Percentiles rank a stretch among this genome's conserved stretches.
Evolutionary conservation across 805 yeast species (phyloP).

Genomic region (Metschnikowia gruessii): DNA sequence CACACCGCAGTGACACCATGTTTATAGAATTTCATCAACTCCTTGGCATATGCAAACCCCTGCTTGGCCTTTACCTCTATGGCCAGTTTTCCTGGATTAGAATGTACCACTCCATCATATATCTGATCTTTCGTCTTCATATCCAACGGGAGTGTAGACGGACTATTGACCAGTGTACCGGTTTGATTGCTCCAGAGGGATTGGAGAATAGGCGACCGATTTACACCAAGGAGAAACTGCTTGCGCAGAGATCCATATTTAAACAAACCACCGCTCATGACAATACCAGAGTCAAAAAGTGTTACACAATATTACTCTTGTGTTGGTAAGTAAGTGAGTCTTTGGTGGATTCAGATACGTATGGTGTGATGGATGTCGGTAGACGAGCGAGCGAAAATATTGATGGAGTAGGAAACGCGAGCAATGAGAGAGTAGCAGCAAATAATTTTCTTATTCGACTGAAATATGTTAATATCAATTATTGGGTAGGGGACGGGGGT

Average conservation of each 20-base stretch:
- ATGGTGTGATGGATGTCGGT: too few relatives aligned
- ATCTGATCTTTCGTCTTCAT: conserved; percentile 29
- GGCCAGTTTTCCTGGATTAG: conserved; percentile 19
- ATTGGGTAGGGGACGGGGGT: too few relatives aligned
- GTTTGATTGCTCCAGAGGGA: conserved; percentile 10
- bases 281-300: too few relatives aligned
- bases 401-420: too few relatives aligned
- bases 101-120: conserved; percentile 23
- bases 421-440: too few relatives aligned
- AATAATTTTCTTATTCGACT: too few relatives aligned
- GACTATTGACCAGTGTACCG: conserved; percentile 7
- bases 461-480: too few relatives aligned
- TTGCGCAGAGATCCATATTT: conserved; percentile 7
- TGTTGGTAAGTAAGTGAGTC: too few relatives aligned
- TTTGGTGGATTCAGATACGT: too few relatives aligned
- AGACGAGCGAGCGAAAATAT: too few relatives aligned
- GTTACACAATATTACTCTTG: too few relatives aligned
- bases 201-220: conserved; percentile 12
- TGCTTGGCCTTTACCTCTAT: conserved; percentile 33
- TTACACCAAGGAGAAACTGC: conserved; percentile 4
- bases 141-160: conserved; percentile 32
- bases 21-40: conserved; percentile 51
- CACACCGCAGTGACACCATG: conserved; percentile 57
- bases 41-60: conserved; percentile 43
- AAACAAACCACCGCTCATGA: background rate